Evolutionary conservation across 2,329 filamentous ascomycete genomes (phyloP), one percentile per base, ranked within the genome.

Genomic region (Neophaeococcomyces mojaviensis): DNA sequence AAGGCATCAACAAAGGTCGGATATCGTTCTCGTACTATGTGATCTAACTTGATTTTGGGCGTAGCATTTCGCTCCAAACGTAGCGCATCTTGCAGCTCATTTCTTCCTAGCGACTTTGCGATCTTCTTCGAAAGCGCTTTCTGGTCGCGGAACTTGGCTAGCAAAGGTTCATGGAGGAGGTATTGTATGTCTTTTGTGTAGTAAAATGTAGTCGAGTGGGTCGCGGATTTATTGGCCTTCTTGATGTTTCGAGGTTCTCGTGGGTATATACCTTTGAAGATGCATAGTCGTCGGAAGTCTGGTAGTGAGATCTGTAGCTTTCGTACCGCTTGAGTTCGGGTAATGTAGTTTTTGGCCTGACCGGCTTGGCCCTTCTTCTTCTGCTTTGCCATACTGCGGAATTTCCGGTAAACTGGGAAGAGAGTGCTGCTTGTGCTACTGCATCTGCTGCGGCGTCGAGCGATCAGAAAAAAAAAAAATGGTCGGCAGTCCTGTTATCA

Each of bases 241-340:
- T 94, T 96, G 75, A 88, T 90, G 73, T 85, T 95, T 63, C 92
- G 81, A 54, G 92, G 92, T 74, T 98, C 92, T 61, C 92, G 86
- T 55, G 92, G 92, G 70, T 96, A 98, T 66, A 98, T 97, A 60
- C 89, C 92, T 75, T 97, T 97, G 84, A 95, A 98, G 68, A 98
- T 98, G 73, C 92, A 98, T 64, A 98, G 78, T 71, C 94, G 85
- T 70, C 92, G 84, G 72, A 98, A 98, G 71, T 98, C 92, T 57
- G 89, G 88, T 47, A 98, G 80, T 61, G 86, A 95, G 68, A 98
- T 86, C 71, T 98, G 92, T 53, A 98, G 82, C 73, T 97, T 98
- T 68, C 89, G 88, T 60, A 98, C 88, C 37, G 92, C 92, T 73
- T 96, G 88, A 34, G 90, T 96, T 67, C 92, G 80, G 48, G 92